Evolutionary conservation across 495 filamentous ascomycete species (phyloP), one percentile per base, ranked within the genome.

Genomic region (Cudoniella acicularis): DNA sequence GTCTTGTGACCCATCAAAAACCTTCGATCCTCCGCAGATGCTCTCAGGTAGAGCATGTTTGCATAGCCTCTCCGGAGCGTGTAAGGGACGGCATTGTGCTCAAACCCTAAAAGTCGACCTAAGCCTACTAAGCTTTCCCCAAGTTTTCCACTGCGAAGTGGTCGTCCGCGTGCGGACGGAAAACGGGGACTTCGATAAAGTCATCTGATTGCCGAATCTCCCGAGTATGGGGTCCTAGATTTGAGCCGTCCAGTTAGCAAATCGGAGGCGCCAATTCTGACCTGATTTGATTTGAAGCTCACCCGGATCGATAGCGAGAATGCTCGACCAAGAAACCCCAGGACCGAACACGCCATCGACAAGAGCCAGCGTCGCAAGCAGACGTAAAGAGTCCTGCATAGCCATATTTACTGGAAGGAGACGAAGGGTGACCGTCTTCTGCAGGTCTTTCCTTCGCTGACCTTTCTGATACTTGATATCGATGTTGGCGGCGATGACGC

Each of bases 1-100:
- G 49, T 52, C 23, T 52, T 52, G 23, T 52, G 49, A 22, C 49
- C 49, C 49, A 52, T 52, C 23, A 52, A 52, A 22, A 52, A 52
- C 10, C 49, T 22, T 22, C 49, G 49, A 27, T 52, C 23, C 10
- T 52, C 49, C 4, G 49, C 49, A 26, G 49, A 52, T 23, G 18
- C 23, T 3, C 26, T 52, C 18, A 18, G 4, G 49, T 4, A 22
- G 23, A 52, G 49, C 23, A 27, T 18, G 23, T 23, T 23, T 23
- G 49, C 49, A 18, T 23, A 22, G 4, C 13, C 49, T 10, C 49
- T 22, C 10, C 49, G 49, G 4, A 52, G 23, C 17, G 17, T 10
- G 18, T 52, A 52, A 10, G 23, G 17, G 9, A 22, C 26, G 4
- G 23, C 17, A 22, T 23, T 16, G 18, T 52, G 10, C 26, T 52